A percentile compares a stretch with the other conserved stretches of the same genome.
These are phyloP conservation scores for Nelumbo lutea DNA, from an alignment of 164 flowering plant genomes.

Conservation along the genomic window DNA sequence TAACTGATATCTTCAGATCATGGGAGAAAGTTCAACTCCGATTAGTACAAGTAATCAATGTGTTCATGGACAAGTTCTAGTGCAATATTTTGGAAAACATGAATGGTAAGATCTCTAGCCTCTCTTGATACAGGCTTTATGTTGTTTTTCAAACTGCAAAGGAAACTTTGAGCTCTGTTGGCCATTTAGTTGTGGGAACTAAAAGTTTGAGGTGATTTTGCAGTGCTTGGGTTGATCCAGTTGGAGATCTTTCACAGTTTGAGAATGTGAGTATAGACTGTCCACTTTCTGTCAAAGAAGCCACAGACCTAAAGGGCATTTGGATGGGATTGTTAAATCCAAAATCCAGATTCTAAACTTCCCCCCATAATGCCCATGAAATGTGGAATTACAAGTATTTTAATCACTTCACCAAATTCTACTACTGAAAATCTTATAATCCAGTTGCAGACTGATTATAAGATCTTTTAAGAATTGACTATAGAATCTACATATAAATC, in stretches of 20 bases:
- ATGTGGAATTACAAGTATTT: no score
- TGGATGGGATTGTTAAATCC: no score
- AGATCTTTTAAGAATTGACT: no score
- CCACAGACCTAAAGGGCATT: no score
- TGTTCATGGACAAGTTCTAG: neutral
- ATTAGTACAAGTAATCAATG: neutral
- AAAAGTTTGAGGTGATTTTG: constrained; percentile 7
- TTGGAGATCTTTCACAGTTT: constrained; percentile 25
- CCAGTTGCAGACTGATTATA: no score
- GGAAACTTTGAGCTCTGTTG: neutral
- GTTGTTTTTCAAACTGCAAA: neutral
- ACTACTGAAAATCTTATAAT: no score
- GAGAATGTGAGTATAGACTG: constrained; percentile 27
- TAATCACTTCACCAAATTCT: no score
- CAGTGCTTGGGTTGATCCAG: constrained; percentile 40
- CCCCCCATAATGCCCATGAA: no score
- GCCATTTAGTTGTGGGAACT: constrained; percentile 7
- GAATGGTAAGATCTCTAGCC: constrained; percentile 12
- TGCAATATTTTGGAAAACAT: constrained; percentile 24
- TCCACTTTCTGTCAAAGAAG: neutral
- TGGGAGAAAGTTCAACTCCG: constrained; percentile 15
- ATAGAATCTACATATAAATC: no score
- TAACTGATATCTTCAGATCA: constrained; percentile 14
- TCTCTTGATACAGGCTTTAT: neutral
- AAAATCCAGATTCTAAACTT: no score